Conservation (phyloP, 192 early-diverging fungal genomes). For the Chytriomyces hyalinus region DNA sequence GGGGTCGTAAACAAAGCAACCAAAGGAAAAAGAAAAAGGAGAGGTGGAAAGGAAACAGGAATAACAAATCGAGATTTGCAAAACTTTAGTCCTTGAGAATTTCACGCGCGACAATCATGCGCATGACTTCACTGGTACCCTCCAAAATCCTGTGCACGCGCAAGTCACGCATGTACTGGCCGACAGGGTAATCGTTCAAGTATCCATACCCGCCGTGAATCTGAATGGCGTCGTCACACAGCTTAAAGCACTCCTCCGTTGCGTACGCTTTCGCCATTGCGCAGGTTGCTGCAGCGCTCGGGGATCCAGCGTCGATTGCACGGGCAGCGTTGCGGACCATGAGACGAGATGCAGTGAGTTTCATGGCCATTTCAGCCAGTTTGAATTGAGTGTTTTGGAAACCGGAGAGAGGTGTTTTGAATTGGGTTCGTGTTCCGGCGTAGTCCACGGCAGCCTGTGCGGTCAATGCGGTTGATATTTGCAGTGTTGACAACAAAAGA, state of each 20-base stretch:
- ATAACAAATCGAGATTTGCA: neutral
- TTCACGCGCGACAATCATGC: slow-evolving; percentile 58
- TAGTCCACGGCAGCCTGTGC: slow-evolving; percentile 51
- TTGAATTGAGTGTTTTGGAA: slow-evolving; percentile 65
- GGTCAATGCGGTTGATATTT: neutral
- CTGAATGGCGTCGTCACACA: slow-evolving; percentile 59
- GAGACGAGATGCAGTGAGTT: slow-evolving; percentile 51
- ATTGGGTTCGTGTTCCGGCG: slow-evolving; percentile 38
- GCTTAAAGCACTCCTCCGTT: slow-evolving; percentile 60
- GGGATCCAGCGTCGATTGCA: slow-evolving; percentile 53
- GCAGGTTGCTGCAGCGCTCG: slow-evolving; percentile 49
- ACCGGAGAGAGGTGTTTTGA: slow-evolving; percentile 33
- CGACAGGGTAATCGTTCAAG: slow-evolving; percentile 65
- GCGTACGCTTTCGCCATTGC: slow-evolving; percentile 66
- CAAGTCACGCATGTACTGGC: slow-evolving; percentile 62
- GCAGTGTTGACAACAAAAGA: neutral
- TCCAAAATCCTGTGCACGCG: slow-evolving; percentile 67
- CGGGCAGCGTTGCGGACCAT: slow-evolving; percentile 54
- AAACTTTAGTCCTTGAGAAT: slow-evolving; percentile 50
- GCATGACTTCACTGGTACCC: slow-evolving; percentile 69
- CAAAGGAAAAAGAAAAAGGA: no score
- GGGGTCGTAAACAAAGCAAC: no score
- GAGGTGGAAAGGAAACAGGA: neutral
- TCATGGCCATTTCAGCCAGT: slow-evolving; percentile 63
- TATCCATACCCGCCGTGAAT: slow-evolving; percentile 67